Evolutionary conservation across 805 yeast genomes (phyloP).

Genomic region (Wickerhamiella spandovensis): DNA sequence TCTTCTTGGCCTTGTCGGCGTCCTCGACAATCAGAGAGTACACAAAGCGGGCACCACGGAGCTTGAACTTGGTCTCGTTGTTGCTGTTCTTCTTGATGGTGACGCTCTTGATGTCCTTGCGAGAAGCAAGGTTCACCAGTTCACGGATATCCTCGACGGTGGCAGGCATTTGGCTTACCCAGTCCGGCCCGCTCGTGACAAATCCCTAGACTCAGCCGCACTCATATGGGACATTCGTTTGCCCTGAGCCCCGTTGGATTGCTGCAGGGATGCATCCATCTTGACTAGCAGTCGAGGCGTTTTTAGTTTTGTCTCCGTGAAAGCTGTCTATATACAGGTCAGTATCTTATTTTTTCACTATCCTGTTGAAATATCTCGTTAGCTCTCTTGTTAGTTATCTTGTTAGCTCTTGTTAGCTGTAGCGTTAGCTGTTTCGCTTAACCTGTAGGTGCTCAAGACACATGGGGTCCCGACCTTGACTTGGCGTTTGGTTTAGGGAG

Average conservation of each 20-base stretch:
- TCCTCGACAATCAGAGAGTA: constrained; percentile 94
- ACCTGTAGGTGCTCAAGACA: too few species aligned
- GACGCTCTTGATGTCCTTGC: constrained; percentile 89
- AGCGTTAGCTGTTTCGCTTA: too few species aligned
- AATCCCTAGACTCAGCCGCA: background rate
- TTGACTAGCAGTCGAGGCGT: too few species aligned
- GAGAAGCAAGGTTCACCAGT: constrained; percentile 73
- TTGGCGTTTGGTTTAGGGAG: too few species aligned
- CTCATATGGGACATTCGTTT: background rate
- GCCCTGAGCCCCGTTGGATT: background rate
- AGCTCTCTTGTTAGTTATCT: too few species aligned
- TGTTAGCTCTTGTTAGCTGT: too few species aligned
- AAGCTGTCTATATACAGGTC: too few species aligned
- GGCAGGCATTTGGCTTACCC: constrained; percentile 15
- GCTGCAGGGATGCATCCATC: background rate
- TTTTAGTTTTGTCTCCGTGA: too few species aligned
- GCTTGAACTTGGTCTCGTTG: constrained; percentile 96
- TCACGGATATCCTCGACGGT: constrained; percentile 95
- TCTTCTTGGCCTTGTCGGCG: constrained; percentile 92
- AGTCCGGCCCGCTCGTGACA: background rate
- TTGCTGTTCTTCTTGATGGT: constrained; percentile 88
- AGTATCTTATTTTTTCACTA: too few species aligned
- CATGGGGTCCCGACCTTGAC: too few species aligned
- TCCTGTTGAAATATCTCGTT: too few species aligned
- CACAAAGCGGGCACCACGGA: constrained; percentile 87